Evolutionary conservation across 2,329 filamentous ascomycete genomes (phyloP), one percentile per base, ranked within the genome.

Genomic region (Clarireedia homoeocarpa): DNA sequence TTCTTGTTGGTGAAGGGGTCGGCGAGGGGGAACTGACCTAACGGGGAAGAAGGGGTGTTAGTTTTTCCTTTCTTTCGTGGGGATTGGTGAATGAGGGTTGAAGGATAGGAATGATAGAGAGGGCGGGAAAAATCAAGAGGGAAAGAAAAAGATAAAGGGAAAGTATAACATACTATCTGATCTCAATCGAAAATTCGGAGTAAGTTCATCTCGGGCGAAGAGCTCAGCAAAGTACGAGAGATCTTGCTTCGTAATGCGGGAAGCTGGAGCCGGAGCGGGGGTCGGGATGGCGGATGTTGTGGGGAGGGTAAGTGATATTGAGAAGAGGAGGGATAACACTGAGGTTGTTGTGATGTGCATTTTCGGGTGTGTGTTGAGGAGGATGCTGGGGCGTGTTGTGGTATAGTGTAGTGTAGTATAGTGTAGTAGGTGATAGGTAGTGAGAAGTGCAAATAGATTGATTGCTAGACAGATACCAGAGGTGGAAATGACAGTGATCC

Each of bases 281-380:
- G 39, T 45, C 1, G 50, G 50, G 2, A 52, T 52, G 7, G 39
- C 39, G 39, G 38, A 9, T 23, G 27, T 15, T 24, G 39, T 44
- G 6, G 23, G 6, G 38, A 40, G 7, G 23, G 23, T 24, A 30
- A 39, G 20, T 27, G 24, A 30, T 24, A 48, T 30, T 10, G 45
- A 44, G 36, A 36, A 40, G 44, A 54, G 42, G 45, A 48, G 46
- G 7, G 42, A 38, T 9, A 48, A 14, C 34, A 54, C 17, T 36
- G 52, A 38, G 36, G 36, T 42, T 20, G 53, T 40, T 40, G 42
- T 73, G 69, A 77, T 42, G 75, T 71, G 60, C 73, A 78, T 62
- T 78, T 42, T 42, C 14, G 23, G 38, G 23, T 30, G 36, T 50
- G 14, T 24, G 23, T 17, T 6, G 14, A 2, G 12, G 4, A 40